Evolutionary conservation across 257 asterid species (phyloP).

Genomic region (Penstemon newberryi): DNA sequence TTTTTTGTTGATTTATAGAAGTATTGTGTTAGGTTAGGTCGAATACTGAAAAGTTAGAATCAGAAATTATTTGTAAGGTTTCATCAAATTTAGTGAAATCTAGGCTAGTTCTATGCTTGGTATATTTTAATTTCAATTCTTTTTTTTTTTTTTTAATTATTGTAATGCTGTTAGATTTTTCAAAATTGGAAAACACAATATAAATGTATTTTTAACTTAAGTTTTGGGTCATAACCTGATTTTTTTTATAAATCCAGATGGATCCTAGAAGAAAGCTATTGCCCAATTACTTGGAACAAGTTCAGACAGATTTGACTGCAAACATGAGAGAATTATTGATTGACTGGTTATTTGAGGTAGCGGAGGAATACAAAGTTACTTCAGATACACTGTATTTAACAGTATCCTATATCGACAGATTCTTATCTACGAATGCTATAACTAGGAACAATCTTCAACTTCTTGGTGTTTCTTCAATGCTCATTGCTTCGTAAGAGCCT

Average conservation of each 20-base stretch:
- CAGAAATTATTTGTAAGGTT: too few species aligned
- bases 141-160: too few species aligned
- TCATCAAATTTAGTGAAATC: too few species aligned
- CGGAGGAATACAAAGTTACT: constrained; percentile 80
- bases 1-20: too few species aligned
- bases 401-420: constrained; percentile 69
- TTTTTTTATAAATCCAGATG: constrained; percentile 35
- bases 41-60: too few species aligned
- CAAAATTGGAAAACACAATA: too few species aligned
- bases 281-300: constrained; percentile 60
- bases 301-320: constrained; percentile 74
- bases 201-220: too few species aligned
- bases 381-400: constrained; percentile 72
- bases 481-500: constrained; percentile 82
- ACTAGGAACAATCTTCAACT: constrained; percentile 78
- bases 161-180: too few species aligned
- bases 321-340: constrained; percentile 85
- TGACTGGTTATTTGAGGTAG: constrained; percentile 88
- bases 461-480: constrained; percentile 96
- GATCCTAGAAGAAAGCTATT: constrained; percentile 68
- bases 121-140: too few species aligned
- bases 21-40: too few species aligned
- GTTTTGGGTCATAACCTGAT: background rate
- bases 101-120: too few species aligned
- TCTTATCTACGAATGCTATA: constrained; percentile 52